Evolutionary conservation across 441 rosid genomes (phyloP).

Genomic region (Isatis lusitanica): DNA sequence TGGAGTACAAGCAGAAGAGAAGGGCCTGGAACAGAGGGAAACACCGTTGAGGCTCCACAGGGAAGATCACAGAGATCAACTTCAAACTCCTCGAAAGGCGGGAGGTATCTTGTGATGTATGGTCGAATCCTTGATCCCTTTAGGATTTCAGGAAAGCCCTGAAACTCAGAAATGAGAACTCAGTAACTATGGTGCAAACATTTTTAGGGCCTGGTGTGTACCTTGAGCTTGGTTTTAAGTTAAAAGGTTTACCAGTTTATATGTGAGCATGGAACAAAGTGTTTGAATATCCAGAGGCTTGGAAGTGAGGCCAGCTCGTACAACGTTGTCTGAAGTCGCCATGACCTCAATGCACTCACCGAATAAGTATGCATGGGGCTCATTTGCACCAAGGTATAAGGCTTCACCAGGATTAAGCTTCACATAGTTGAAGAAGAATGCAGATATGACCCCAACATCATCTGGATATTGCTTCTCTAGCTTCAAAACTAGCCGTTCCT

Average conservation of each 20-base stretch:
- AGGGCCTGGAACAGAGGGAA: constrained; percentile 52
- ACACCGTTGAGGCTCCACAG: constrained; percentile 36
- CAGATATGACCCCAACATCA: constrained; percentile 50
- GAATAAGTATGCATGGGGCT: constrained; percentile 46
- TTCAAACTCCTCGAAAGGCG: constrained; percentile 57
- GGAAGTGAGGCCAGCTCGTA: constrained; percentile 50
- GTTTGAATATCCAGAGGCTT: constrained; percentile 46
- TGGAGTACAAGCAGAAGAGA: constrained; percentile 42
- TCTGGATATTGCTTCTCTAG: constrained; percentile 47
- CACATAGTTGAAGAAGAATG: constrained; percentile 46
- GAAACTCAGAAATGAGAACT: constrained; percentile 20
- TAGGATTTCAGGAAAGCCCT: constrained; percentile 55
- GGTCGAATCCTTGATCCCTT: constrained; percentile 43
- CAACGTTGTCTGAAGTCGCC: constrained; percentile 47
- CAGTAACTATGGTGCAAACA: neutral
- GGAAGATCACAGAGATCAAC: constrained; percentile 51
- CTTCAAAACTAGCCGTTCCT: constrained; percentile 45
- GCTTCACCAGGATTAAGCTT: constrained; percentile 51
- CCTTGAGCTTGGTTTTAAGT: neutral
- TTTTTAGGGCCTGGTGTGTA: neutral
- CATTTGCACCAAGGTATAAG: constrained; percentile 45
- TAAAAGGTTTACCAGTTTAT: constrained; percentile 35
- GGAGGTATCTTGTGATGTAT: constrained; percentile 47
- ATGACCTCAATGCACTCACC: constrained; percentile 53
- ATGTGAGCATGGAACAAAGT: constrained; percentile 46